phyloP scores from a whole-genome alignment of 1,139 yeast species.

The Kodamaea suecica region DNA sequence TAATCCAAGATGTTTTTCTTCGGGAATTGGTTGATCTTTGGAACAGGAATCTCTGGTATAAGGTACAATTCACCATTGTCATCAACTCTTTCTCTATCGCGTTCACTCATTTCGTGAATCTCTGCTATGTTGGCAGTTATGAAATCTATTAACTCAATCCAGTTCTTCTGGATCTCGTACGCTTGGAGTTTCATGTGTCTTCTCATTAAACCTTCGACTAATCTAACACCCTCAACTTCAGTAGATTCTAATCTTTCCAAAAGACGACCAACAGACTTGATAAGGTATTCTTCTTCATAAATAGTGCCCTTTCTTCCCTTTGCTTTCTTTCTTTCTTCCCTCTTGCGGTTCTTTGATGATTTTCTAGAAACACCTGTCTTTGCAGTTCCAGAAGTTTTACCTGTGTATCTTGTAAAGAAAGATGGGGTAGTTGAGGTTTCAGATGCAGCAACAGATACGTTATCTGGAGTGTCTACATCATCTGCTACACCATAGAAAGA shows the following conservation, averaged over 20 bases:
- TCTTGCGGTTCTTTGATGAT: constrained; percentile 85
- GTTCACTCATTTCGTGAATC: constrained; percentile 75
- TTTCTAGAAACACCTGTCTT: constrained; percentile 93
- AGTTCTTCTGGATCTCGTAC: constrained; percentile 68
- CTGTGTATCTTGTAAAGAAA: constrained; percentile 91
- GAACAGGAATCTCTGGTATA: constrained; percentile 70
- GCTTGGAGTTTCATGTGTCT: constrained; percentile 78
- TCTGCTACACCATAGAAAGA: constrained; percentile 73
- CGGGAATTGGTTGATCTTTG: constrained; percentile 59
- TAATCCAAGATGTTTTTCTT: constrained; percentile 55
- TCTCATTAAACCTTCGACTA: constrained; percentile 75
- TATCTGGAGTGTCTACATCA: constrained; percentile 79
- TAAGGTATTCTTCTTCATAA: constrained; percentile 93
- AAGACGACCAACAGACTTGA: constrained; percentile 82
- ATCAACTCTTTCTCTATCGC: constrained; percentile 83
- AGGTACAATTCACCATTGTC: constrained; percentile 83
- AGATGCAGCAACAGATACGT: constrained; percentile 91
- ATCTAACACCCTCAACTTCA: constrained; percentile 65
- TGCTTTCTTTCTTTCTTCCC: constrained; percentile 95
- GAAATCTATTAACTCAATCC: constrained; percentile 53
- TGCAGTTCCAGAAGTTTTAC: constrained; percentile 93
- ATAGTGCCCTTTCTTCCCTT: constrained; percentile 97
- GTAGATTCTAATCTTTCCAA: constrained; percentile 78
- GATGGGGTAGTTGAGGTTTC: constrained; percentile 92
- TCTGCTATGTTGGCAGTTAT: constrained; percentile 63